Percentiles rank a stretch among this genome's conserved stretches.
Conservation (phyloP, 331 rosid genomes). For the Pyrus hybrid region DNA sequence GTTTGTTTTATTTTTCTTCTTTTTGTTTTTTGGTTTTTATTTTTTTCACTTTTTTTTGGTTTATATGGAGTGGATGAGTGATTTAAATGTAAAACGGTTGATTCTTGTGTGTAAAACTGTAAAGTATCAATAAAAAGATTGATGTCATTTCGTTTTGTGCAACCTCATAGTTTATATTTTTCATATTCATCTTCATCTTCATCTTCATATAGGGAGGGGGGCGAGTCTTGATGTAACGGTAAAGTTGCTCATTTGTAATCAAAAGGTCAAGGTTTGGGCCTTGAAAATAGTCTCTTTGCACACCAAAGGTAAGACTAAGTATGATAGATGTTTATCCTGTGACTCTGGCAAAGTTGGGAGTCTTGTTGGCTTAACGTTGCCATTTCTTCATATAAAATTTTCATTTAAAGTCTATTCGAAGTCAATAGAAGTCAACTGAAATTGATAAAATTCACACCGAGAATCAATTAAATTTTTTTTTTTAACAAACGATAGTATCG, state of each 20-base stretch:
- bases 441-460: no score
- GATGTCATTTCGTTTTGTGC: not conserved
- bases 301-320: rapidly evolving
- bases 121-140: not conserved
- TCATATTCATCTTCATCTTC: not conserved
- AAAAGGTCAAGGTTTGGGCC: rapidly evolving
- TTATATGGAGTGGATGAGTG: slow-evolving; percentile 25
- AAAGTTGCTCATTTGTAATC: no score
- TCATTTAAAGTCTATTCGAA: no score
- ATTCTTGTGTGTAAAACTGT: slow-evolving; percentile 14
- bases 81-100: slow-evolving; percentile 14
- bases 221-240: no score
- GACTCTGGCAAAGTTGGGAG: no score
- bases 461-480: no score
- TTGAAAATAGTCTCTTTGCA: no score
- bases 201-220: not conserved
- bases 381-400: no score
- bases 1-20: not conserved
- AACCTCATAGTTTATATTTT: not conserved
- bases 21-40: not conserved
- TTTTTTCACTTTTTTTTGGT: not conserved
- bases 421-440: no score
- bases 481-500: no score
- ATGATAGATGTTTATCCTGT: no score
- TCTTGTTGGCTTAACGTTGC: no score